phyloP scores from a whole-genome alignment of 192 early-diverging fungal species.

The Podila verticillata region DNA sequence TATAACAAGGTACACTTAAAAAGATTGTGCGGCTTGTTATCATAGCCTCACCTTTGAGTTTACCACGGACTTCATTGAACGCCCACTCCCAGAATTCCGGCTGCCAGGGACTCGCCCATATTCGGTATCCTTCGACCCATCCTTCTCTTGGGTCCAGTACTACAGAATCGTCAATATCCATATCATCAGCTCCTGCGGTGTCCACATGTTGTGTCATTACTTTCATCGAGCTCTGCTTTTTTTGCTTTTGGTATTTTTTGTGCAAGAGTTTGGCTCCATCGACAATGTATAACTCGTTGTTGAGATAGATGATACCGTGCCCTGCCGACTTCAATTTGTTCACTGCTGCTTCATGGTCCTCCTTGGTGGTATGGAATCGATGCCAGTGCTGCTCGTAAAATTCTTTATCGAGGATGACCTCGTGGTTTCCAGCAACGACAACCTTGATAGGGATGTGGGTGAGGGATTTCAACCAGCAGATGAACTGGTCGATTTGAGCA shows the following conservation, averaged over 20 bases:
- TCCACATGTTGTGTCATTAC: background rate
- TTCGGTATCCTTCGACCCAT: constrained; percentile 21
- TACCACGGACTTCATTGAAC: constrained; percentile 33
- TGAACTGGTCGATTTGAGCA: constrained; percentile 20
- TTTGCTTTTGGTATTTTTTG: constrained; percentile 7
- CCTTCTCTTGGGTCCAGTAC: constrained; percentile 15
- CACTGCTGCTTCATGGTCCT: constrained; percentile 17
- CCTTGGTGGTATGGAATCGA: constrained; percentile 29
- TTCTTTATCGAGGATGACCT: constrained; percentile 23
- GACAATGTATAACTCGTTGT: constrained; percentile 22
- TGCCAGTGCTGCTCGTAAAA: constrained; percentile 42
- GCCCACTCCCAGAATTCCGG: constrained; percentile 40
- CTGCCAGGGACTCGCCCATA: constrained; percentile 40
- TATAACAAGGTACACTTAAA: background rate
- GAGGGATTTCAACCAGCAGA: constrained; percentile 39
- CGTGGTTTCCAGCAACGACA: constrained; percentile 43
- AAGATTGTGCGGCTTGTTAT: background rate
- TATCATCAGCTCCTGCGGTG: background rate
- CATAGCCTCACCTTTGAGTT: constrained; percentile 15
- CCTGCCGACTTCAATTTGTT: constrained; percentile 20
- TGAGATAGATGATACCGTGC: constrained; percentile 37
- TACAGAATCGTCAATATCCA: background rate
- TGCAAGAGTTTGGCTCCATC: constrained; percentile 17
- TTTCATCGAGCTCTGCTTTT: background rate
- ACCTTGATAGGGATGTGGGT: constrained; percentile 26